Evolutionary conservation across 345 rosid species (phyloP).

Genomic region (Linum lewisii): DNA sequence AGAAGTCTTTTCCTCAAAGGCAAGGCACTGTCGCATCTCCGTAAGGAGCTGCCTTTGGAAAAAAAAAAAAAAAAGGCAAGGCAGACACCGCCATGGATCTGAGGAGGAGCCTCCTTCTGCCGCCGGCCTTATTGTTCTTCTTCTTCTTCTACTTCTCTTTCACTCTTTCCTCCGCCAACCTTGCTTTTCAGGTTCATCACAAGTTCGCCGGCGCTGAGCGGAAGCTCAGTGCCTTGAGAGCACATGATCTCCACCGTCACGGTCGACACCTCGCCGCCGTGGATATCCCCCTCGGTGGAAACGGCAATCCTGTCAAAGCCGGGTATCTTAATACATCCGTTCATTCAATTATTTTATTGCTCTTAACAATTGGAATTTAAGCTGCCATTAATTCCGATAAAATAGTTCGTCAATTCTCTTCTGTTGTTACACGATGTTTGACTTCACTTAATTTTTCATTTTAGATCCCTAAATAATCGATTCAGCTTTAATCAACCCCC

Average conservation of each 20-base stretch:
- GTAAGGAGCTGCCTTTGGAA: conserved; percentile 18
- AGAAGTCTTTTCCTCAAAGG: no score
- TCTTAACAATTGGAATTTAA: not conserved
- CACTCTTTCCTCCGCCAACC: conserved; percentile 18
- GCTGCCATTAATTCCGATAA: not conserved
- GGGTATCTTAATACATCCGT: conserved; percentile 31
- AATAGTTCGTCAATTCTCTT: not conserved
- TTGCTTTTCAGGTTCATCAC: conserved; percentile 53
- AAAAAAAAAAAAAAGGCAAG: not conserved
- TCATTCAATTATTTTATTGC: not conserved
- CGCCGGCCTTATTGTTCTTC: not conserved
- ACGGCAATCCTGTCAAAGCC: conserved; percentile 50
- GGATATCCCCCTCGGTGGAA: conserved; percentile 69
- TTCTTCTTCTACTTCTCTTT: conserved; percentile 5
- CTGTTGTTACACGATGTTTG: not conserved
- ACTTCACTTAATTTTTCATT: not conserved
- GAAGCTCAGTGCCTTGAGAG: conserved; percentile 36
- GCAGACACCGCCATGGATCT: conserved; percentile 23
- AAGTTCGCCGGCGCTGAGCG: conserved; percentile 46
- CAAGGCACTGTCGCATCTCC: conserved; percentile 8
- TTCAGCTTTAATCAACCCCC: not conserved
- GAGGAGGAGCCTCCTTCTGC: conserved; percentile 20
- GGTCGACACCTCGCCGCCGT: conserved; percentile 50
- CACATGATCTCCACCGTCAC: conserved; percentile 69
- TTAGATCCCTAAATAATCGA: not conserved